These are phyloP conservation scores for Pichia phayaonensis DNA, from an alignment of 805 yeast genomes.

Conservation along the genomic window DNA sequence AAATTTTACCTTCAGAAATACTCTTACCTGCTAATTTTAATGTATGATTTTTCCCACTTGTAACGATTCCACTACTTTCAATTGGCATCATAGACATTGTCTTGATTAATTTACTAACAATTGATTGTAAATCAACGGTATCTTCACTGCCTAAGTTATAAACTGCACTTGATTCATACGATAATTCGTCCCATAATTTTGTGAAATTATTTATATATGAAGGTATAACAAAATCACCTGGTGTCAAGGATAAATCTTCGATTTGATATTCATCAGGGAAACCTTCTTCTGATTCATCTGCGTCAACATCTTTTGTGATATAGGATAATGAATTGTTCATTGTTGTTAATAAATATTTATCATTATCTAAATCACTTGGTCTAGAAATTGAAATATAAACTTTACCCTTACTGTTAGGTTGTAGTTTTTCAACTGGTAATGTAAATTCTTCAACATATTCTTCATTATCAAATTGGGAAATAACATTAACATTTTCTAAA, in stretches of 20 bases:
- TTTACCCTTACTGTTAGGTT: slow-evolving; percentile 64
- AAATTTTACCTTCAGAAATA: slow-evolving; percentile 47
- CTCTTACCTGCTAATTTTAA: slow-evolving; percentile 82
- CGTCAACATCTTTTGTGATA: slow-evolving; percentile 71
- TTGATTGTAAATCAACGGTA: slow-evolving; percentile 40
- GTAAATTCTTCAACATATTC: slow-evolving; percentile 61
- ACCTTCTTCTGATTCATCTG: slow-evolving; percentile 69
- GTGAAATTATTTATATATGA: slow-evolving; percentile 72
- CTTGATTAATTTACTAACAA: slow-evolving; percentile 45
- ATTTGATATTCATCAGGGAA: slow-evolving; percentile 90
- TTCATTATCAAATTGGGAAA: slow-evolving; percentile 55
- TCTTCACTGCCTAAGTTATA: slow-evolving; percentile 49
- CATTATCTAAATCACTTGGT: slow-evolving; percentile 31
- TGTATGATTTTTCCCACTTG: slow-evolving; percentile 51
- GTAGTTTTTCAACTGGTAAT: slow-evolving; percentile 63
- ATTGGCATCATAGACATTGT: slow-evolving; percentile 61
- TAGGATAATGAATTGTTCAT: slow-evolving; percentile 66
- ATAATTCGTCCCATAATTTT: slow-evolving; percentile 64
- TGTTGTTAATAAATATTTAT: slow-evolving; percentile 27
- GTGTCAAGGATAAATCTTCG: slow-evolving; percentile 63
- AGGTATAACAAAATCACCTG: slow-evolving; percentile 81
- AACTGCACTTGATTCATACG: slow-evolving; percentile 55
- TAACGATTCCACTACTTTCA: slow-evolving; percentile 64
- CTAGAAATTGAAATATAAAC: slow-evolving; percentile 71
- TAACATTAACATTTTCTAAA: slow-evolving; percentile 68